Percentiles rank a stretch among this genome's conserved stretches.
phyloP scores from a whole-genome alignment of 1,284 basidiomycete genomes.

The Fistulinella cinereoalba region DNA sequence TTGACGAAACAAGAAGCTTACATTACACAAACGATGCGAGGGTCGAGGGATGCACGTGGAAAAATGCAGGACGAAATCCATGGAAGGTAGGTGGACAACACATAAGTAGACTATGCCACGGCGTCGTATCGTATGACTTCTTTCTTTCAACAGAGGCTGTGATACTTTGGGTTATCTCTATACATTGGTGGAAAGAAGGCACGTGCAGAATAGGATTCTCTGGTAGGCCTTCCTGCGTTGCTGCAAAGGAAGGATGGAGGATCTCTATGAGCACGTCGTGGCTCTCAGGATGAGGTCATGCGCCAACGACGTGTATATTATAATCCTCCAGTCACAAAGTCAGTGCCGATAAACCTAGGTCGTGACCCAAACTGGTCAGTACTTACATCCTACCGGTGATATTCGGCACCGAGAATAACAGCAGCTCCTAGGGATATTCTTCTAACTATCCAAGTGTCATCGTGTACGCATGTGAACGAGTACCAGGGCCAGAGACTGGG shows the following conservation, averaged over 20 bases:
- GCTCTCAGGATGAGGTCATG: slow-evolving; percentile 19
- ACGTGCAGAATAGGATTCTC: slow-evolving; percentile 23
- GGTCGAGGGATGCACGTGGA: neutral
- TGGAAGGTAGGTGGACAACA: neutral
- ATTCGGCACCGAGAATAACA: neutral
- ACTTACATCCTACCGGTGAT: neutral
- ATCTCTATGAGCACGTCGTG: slow-evolving; percentile 21
- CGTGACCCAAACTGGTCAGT: too few species aligned
- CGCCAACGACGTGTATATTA: slow-evolving; percentile 15
- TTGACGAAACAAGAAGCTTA: neutral
- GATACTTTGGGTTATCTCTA: slow-evolving; percentile 9
- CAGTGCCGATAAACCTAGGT: too few species aligned
- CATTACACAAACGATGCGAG: neutral
- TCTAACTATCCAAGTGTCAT: too few species aligned
- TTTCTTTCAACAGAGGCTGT: slow-evolving; percentile 2
- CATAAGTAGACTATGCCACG: neutral
- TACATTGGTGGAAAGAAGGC: slow-evolving; percentile 3
- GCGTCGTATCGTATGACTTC: neutral
- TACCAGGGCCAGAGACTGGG: neutral
- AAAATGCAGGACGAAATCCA: neutral
- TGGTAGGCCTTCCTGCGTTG: slow-evolving; percentile 17
- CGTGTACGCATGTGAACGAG: too few species aligned
- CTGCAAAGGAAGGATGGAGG: slow-evolving; percentile 28
- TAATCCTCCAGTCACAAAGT: slow-evolving; percentile 4
- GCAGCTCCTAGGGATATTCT: too few species aligned